Conservation (phyloP, 2,329 filamentous ascomycete species). For the Diaporthe ampelina region DNA sequence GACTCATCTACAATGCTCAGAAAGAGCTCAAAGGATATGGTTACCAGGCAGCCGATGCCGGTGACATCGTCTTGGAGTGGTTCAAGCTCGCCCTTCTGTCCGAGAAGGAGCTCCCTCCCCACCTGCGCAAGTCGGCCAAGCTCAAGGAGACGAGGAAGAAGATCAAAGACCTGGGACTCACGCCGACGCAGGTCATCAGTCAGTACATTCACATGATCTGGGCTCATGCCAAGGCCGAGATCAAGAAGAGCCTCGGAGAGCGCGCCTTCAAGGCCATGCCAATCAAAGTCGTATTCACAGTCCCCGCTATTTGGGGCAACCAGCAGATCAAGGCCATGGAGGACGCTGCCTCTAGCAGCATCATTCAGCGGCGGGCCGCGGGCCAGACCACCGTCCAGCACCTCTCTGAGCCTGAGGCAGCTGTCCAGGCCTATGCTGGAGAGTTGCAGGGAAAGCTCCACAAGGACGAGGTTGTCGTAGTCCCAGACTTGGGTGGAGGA, state of each 20-base stretch:
- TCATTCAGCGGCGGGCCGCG: background rate
- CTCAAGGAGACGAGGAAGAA: background rate
- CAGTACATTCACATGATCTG: background rate
- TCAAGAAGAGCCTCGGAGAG: rapidly evolving
- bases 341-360: background rate
- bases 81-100: slow-evolving; percentile 6
- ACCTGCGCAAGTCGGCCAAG: background rate
- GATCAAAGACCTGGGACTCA: background rate
- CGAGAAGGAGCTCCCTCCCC: background rate
- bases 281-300: background rate
- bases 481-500: background rate
- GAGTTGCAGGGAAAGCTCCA: background rate
- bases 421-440: background rate
- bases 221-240: background rate
- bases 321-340: background rate
- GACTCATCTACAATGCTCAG: background rate
- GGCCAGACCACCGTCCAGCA: background rate
- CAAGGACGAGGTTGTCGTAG: background rate
- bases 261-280: background rate
- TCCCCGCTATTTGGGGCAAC: background rate
- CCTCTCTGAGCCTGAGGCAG: slow-evolving; percentile 5
- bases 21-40: background rate
- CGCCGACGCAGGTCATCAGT: background rate
- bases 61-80: background rate
- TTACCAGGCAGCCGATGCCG: background rate